Evolutionary conservation across 768 basidiomycete species (phyloP), one percentile per base, ranked within the genome.

Genomic region (Kwoniella shandongensis): DNA sequence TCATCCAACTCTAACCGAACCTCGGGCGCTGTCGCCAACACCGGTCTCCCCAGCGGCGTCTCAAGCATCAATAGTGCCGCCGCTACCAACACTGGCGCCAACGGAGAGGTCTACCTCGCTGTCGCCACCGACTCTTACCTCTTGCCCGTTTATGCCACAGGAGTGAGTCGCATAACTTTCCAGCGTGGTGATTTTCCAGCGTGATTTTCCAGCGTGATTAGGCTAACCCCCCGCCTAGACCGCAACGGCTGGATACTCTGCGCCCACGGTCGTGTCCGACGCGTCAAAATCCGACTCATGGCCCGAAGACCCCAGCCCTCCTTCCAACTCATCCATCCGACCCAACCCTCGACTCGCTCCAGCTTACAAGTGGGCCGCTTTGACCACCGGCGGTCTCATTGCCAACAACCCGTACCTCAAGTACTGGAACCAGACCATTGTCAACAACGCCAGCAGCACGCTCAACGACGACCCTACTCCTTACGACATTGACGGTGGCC

Each of bases 341-440:
- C 86, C 89, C 69, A 88, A 93, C 59, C 96, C 96, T 23, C 88
- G 89, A 41, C 82, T 99, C 46, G 96, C 94, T 15, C 91, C 94
- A 22, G 67, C 81, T 10, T 92, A 91, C 82, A 92, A 91, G 77
- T 98, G 96, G 94, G 76, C 81, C 15, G 88, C 85, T 12, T 84
- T 99, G 23, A 84, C 87, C 4, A 71, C 73, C 22, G 65, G 69
- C 20, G 65, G 60, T 17, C 81, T 96, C 65, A 94, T 98, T 69
- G 77, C 81, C 51, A 83, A 79, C 50, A 91, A 98, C 73, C 84
- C 89, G 3, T 98, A 99, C 79, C 81, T 98, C 69, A 79, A 82
- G 56, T 80, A 78, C 57, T 98, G 94, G 94, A 96, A 99, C 76
- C 81, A 81, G 22, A 88, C 89, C 44, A 97, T 98, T 73, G 88